A percentile compares a stretch with the other conserved stretches of the same genome.
These are phyloP conservation scores for Phylloporus sp. DNA, from an alignment of 768 basidiomycete species.

Conservation along the genomic window DNA sequence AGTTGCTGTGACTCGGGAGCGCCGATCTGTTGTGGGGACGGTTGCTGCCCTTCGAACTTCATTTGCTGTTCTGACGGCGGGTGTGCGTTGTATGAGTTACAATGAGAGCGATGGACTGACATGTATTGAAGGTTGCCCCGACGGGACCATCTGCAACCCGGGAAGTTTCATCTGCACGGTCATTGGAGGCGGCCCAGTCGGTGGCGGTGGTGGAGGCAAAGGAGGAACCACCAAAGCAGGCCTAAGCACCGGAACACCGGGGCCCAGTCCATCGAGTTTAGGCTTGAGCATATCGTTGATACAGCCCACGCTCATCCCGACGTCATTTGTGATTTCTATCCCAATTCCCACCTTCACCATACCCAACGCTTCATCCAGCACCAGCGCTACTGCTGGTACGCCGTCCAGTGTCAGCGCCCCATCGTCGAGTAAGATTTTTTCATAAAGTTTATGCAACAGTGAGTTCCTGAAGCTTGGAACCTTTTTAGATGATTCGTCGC, in stretches of 20 bases:
- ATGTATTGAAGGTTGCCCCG: constrained; percentile 14
- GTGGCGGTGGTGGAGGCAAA: constrained; percentile 3
- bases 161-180: constrained; percentile 7
- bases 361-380: too few relatives aligned
- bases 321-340: not conserved
- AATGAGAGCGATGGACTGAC: not conserved
- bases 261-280: too few relatives aligned
- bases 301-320: not conserved
- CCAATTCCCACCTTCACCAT: not conserved
- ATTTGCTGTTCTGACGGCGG: constrained; percentile 16
- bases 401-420: not conserved
- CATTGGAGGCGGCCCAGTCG: too few relatives aligned
- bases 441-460: not conserved
- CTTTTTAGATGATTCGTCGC: constrained; percentile 9
- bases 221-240: too few relatives aligned
- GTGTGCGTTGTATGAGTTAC: constrained; percentile 12
- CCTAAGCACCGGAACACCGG: too few relatives aligned
- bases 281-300: not conserved
- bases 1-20: constrained; percentile 11
- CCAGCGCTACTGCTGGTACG: not conserved
- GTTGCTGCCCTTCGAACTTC: constrained; percentile 16
- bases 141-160: constrained; percentile 7
- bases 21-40: too few relatives aligned
- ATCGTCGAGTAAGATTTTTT: constrained; percentile 2
- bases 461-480: not conserved